Base-by-base conservation (phyloP, 345 rosid species). In the Diplotaxis tenuifolia region DNA sequence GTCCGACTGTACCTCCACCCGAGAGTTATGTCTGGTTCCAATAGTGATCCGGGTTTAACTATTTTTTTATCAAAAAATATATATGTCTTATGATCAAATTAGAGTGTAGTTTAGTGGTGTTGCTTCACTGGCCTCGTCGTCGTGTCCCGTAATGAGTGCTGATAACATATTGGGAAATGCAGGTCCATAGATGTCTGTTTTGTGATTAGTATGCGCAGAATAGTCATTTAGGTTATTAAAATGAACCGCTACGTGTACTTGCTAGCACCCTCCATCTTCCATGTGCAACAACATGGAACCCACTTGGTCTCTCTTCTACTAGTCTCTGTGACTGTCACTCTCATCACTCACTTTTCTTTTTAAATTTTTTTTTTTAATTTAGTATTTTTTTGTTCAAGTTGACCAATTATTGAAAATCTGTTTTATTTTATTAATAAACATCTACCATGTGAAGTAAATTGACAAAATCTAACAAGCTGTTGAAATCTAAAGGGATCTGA, bases 391-490 rank as follows among this genome's bases (percentile, higher is more conserved):
- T 40, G 5, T n/a, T n/a, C n/a, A n/a, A n/a, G n/a, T n/a, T n/a
- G 50, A 42, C 18, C 50, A 42, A 42, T 42, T 42, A 42, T 5
- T 42, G 50, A 42, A 42, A 67, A 42, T 55, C 15, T 1, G 1
- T 74, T 63, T 21, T 63, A n/a, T 15, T 53, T 54, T 27, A n/a
- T 32, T 18, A n/a, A n/a, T n/a, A n/a, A 75, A 7, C 4, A 34
- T 34, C 7, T 7, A 80, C 82, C 64, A 38, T 69, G 74, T 85
- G 91, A 86, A 77, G 75, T 87, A 83, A 81, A 63, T 32, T n/a
- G 59, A 71, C 70, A 71, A 75, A 68, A 62, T 75, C 67, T 69
- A 78, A 78, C 71, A 74, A 86, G 81, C 56, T 57, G 59, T 16
- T 47, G 53, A 78, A 72, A 79, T 68, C 69, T 72, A 62, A 79